These are phyloP conservation scores for Amphibolis antarctica DNA, from an alignment of 106 monocot genomes.

Conservation along the genomic window DNA sequence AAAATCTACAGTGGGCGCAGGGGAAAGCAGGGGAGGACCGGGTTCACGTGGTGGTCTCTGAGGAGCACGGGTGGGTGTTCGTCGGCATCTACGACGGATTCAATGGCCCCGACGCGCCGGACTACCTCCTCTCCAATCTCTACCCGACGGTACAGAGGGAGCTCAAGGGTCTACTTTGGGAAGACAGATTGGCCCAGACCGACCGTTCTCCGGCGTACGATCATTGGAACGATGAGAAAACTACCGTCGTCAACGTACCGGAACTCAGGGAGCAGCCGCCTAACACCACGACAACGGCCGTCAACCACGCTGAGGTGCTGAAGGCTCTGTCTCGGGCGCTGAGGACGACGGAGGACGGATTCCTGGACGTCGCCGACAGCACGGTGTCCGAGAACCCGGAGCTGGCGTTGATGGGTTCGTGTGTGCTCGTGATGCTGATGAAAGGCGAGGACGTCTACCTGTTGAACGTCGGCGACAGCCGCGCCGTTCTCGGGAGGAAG, in stretches of 20 bases:
- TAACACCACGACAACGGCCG: not conserved
- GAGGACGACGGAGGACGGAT: constrained; percentile 64
- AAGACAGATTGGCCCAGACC: constrained; percentile 7
- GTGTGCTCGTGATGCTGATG: constrained; percentile 91
- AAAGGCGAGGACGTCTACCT: constrained; percentile 85
- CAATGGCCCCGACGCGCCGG: constrained; percentile 94
- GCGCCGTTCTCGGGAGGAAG: constrained; percentile 45
- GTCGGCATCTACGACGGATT: constrained; percentile 97
- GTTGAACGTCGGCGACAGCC: constrained; percentile 93
- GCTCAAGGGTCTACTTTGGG: constrained; percentile 58
- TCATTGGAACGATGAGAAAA: not conserved
- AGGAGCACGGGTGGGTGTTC: constrained; percentile 74
- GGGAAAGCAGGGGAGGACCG: constrained; percentile 92
- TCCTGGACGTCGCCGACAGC: constrained; percentile 54
- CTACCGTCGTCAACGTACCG: not conserved
- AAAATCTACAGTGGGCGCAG: constrained; percentile 68
- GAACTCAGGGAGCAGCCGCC: constrained; percentile 10
- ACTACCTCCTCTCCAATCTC: constrained; percentile 63
- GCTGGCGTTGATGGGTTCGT: constrained; percentile 90
- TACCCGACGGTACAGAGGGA: constrained; percentile 58
- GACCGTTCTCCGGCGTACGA: not conserved
- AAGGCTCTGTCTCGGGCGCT: constrained; percentile 53
- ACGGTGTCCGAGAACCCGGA: constrained; percentile 70
- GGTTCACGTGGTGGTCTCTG: constrained; percentile 79
- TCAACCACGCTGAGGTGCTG: constrained; percentile 41